Evolutionary conservation across 495 filamentous ascomycete species (phyloP), one percentile per base, ranked within the genome.

Genomic region (Baudoinia panamericana): DNA sequence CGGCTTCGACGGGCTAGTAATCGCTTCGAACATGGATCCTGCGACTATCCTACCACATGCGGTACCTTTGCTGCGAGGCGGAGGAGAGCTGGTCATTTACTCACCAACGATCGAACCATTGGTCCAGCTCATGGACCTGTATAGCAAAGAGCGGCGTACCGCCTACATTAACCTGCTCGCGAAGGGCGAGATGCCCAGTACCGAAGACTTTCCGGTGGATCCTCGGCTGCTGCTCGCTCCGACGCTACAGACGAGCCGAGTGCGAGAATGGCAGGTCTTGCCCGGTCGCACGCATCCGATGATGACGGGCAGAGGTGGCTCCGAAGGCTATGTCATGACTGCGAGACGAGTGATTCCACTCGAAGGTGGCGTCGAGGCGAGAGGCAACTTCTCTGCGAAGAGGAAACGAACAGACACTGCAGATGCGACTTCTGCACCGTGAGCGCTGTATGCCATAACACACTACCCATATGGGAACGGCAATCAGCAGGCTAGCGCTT

Each of bases 261-360:
- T 76, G 13, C 70, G 82, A 36, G 65, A 68, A 21, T 96, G 82
- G 80, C 90, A 97, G 64, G 86, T 93, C 1, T 62, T 96, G 21
- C 92, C 90, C 0, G 84, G 86, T 3, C 66, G 90, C 33, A 95
- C 90, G 39, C 90, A 97, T 62, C 90, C 90, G 13, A 52, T 87
- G 25, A 97, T 97, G 90, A 90, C 82, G 30, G 71, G 73, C 34
- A 70, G 73, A 16, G 90, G 90, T 20, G 88, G 90, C 0, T 75
- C 85, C 0, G 86, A 96, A 59, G 90, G 90, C 3, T 96, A 80
- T 58, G 60, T 97, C 15, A 90, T 95, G 53, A 83, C 82, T 44
- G 92, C 65, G 5, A 81, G 78, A 46, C 74, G 76, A 44, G 87
- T 90, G 6, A 58, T 84, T 25, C 90, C 92, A 2, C 73, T 78